Base-by-base conservation (phyloP, 441 rosid genomes). In the Pelargonium cotyledonis region DNA sequence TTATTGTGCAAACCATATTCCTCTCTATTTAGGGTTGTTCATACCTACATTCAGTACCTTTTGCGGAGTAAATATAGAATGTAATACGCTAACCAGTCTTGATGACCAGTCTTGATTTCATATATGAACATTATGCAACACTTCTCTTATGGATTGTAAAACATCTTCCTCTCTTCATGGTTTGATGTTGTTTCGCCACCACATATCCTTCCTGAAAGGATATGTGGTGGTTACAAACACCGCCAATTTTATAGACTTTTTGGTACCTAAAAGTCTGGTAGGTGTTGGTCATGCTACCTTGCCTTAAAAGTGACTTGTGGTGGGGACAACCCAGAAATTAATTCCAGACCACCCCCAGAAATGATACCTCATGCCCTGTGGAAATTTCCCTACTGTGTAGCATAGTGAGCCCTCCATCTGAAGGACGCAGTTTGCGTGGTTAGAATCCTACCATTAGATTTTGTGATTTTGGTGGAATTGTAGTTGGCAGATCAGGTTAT, bases 1-100 rank as follows among this genome's bases (percentile, higher is more conserved):
- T 6, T 38, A 38, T 26, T 18, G 63, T 57, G 63, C 19, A 57
- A 57, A 57, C 26, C 57, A 79, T 82, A 79, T 19, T 74, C 49
- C 66, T 65, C 38, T 6, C 8, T 38, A 38, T 38, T 38, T 38
- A 38, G 41, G 41, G 41, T 38, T 38, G 41, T 38, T 38, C 41
- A 38, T 38, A 38, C 63, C 63, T 55, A 18, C 19, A 16, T 57
- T 26, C 31, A 18, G 9, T 29, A 57, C 19, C 26, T 16, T 57
- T 57, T 49, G 55, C 55, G 5, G n/a, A 49, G 55, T 12, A 15
- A 49, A 49, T 10, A 49, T 49, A 49, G 55, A 38, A 38, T 6
- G 41, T 38, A 5, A 38, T 38, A 38, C 41, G 6, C 8, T 3
- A 38, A 6, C 41, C 41, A 38, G 41, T 21, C 14, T 11, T 49